Evolutionary conservation across 805 yeast genomes (phyloP), one percentile per base, ranked within the genome.

Genomic region (Kurtzmaniella fragi): DNA sequence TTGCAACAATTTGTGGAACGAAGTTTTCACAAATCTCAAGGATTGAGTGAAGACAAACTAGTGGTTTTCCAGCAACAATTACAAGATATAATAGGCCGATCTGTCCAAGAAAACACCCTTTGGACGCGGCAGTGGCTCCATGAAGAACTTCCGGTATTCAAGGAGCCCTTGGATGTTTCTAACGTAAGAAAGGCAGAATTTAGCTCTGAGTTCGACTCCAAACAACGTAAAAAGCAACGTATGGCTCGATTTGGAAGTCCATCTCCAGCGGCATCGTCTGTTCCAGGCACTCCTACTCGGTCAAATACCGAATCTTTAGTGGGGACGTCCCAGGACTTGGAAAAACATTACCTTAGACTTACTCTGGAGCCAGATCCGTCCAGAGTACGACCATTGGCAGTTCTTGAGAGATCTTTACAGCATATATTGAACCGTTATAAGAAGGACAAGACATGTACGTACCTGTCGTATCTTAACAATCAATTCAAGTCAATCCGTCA

Each of bases 401-500:
- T 88, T 1, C 61, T 91, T 40, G 70, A 73, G 43, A 70, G 75
- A 48, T 73, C 95, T 2, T 62, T 82, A 32, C 65, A 66, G 16
- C 56, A 70, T 34, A 70, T 91, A 6, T 59, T 77, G 44, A 53
- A 62, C 8, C 82, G 81, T 51, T 80, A 78, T 48, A 45, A 57
- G 43, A 61, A 61, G 4, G 62, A 67, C n/a, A 69, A 65, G 32
- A 32, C 29, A 29, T 32, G 30, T 9, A 73, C 73, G 14, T 70
- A 73, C 35, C 93, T 93, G 56, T 71, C 80, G 29, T 91, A 91
- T 57, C 61, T 86, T 10, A 83, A 91, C 54, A 93, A 87, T 57
- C 99, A 91, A 61, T 77, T 91, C 54, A 91, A 90, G 61, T 85
- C 97, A 0, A 73, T 93, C 43, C 71, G 99, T 50, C 99, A 91